Evolutionary conservation across 306 rosid genomes (phyloP).

Genomic region (Rosa multiflora): DNA sequence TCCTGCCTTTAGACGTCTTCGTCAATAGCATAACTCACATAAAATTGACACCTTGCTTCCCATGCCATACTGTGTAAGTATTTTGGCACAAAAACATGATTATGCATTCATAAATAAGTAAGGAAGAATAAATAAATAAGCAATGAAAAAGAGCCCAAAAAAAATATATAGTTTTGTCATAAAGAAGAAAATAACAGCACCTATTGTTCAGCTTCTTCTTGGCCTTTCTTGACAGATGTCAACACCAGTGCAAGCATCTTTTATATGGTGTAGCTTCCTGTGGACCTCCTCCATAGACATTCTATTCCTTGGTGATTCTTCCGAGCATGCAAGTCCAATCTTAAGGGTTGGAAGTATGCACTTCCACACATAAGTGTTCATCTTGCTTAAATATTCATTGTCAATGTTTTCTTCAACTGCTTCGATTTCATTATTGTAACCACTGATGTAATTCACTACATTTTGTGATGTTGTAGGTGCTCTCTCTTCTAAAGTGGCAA

Average conservation of each 20-base stretch:
- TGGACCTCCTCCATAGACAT: slow-evolving; percentile 29
- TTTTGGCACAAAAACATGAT: no score
- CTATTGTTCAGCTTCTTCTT: neutral
- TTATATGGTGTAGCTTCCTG: slow-evolving; percentile 16
- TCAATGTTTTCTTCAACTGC: neutral
- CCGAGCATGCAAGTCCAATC: slow-evolving; percentile 36
- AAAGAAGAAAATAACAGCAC: no score
- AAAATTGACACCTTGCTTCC: no score
- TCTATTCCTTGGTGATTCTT: slow-evolving; percentile 31
- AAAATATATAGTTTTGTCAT: no score
- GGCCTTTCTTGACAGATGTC: neutral
- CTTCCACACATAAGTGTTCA: neutral
- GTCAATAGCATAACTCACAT: no score
- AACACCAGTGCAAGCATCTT: neutral
- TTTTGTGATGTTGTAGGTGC: neutral
- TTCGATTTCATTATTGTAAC: neutral
- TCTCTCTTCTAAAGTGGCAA: neutral
- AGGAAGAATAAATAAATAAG: no score
- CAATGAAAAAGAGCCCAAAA: no score
- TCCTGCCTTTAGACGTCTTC: no score
- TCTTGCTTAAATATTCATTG: neutral
- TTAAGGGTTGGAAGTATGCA: slow-evolving; percentile 27
- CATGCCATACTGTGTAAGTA: no score
- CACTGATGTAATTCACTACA: neutral
- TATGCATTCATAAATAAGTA: no score